Conservation (phyloP, 129 eudicot species). For the Artemisia tridentata region DNA sequence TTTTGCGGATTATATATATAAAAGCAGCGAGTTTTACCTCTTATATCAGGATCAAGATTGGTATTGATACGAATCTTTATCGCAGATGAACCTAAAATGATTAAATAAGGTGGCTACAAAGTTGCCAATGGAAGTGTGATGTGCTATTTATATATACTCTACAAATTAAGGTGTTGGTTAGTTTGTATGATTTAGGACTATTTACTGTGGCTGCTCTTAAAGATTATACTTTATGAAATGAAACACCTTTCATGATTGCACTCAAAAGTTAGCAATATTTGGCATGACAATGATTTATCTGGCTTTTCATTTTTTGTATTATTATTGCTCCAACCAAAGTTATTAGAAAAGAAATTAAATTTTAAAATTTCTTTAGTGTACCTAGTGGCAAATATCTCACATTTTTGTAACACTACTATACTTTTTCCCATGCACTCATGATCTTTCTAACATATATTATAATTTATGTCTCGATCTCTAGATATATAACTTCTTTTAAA, state of each 20-base stretch:
- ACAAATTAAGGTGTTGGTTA: conserved; percentile 16
- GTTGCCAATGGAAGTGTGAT: conserved; percentile 25
- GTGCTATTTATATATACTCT: conserved; percentile 34
- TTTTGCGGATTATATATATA: not conserved
- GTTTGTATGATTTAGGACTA: conserved; percentile 24
- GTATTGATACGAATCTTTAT: conserved; percentile 18
- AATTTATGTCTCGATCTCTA: not conserved
- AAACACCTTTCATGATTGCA: conserved; percentile 30
- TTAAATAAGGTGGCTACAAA: conserved; percentile 25
- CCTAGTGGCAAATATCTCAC: conserved; percentile 35
- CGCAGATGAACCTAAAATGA: conserved; percentile 22
- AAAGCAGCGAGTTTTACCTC: conserved; percentile 30
- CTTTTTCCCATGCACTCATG: conserved; percentile 26
- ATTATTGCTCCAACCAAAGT: conserved; percentile 27
- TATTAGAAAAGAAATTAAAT: conserved; percentile 26
- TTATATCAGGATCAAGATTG: conserved; percentile 21
- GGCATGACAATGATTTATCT: conserved; percentile 33
- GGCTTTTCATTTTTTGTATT: conserved; percentile 30
- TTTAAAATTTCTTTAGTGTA: conserved; percentile 29
- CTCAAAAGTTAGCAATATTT: conserved; percentile 37
- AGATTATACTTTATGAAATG: conserved; percentile 25
- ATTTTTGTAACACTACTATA: conserved; percentile 24
- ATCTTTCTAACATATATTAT: conserved; percentile 13
- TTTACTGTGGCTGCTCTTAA: conserved; percentile 16
- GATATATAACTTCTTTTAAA: too few species aligned